Percentiles rank a stretch among this genome's conserved stretches.
These are phyloP conservation scores for Lactarius hengduanensis DNA, from an alignment of 768 basidiomycete genomes.

Conservation along the genomic window DNA sequence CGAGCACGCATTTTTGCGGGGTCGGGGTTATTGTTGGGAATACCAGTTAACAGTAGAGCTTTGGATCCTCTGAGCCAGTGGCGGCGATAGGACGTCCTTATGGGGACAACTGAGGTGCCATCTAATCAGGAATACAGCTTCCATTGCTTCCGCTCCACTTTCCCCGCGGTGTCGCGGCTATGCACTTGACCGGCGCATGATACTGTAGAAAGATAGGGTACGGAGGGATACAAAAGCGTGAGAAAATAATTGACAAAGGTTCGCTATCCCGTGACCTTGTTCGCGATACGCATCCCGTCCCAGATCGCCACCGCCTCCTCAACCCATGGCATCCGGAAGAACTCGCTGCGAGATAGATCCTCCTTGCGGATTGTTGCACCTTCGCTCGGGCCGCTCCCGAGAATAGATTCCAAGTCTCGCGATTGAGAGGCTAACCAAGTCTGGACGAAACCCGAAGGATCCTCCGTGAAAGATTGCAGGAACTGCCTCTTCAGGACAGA, in stretches of 20 bases:
- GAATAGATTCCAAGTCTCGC: slow-evolving; percentile 81
- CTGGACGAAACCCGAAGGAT: slow-evolving; percentile 81
- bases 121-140: neutral
- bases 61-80: neutral
- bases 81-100: neutral
- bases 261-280: slow-evolving; percentile 23
- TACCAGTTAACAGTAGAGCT: neutral
- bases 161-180: neutral
- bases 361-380: slow-evolving; percentile 81
- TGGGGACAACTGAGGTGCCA: too few species aligned
- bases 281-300: slow-evolving; percentile 71
- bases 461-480: slow-evolving; percentile 73
- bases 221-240: neutral
- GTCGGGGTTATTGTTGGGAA: neutral
- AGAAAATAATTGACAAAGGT: neutral
- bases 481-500: slow-evolving; percentile 86
- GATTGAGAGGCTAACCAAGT: slow-evolving; percentile 92
- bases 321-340: slow-evolving; percentile 92
- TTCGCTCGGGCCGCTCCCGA: slow-evolving; percentile 85
- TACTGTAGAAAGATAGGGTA: neutral
- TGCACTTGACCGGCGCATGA: neutral
- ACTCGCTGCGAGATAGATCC: slow-evolving; percentile 83
- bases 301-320: slow-evolving; percentile 83
- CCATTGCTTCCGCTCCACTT: neutral
- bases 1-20: neutral